A percentile compares a stretch with the other conserved stretches of the same genome.
phyloP scores from a whole-genome alignment of 2,329 filamentous ascomycete genomes.

The Balansia obtecta region DNA sequence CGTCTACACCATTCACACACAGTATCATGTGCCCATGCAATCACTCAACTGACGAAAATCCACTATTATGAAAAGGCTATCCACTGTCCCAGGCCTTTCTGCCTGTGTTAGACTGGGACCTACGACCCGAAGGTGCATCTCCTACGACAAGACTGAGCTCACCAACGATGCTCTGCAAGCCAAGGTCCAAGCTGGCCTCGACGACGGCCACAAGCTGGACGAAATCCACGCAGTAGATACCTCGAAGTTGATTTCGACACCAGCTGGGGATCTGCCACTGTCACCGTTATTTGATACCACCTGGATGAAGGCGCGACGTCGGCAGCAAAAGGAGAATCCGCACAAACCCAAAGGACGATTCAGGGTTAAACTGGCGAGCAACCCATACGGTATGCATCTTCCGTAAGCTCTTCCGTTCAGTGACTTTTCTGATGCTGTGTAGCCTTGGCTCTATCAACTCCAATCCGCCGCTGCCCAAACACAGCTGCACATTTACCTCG shows the following conservation, averaged over 20 bases:
- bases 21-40: background rate
- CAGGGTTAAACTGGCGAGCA: constrained; percentile 45
- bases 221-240: constrained; percentile 24
- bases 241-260: constrained; percentile 32
- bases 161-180: constrained; percentile 17
- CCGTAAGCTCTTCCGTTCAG: background rate
- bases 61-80: background rate
- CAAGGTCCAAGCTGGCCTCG: constrained; percentile 21
- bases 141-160: constrained; percentile 19
- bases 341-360: constrained; percentile 29
- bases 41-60: background rate
- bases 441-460: constrained; percentile 52
- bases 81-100: constrained; percentile 10
- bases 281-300: constrained; percentile 42
- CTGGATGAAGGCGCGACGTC: constrained; percentile 32
- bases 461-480: constrained; percentile 42
- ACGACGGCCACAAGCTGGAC: constrained; percentile 16
- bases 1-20: background rate
- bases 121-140: constrained; percentile 17
- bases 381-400: constrained; percentile 45
- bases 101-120: constrained; percentile 4
- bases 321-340: constrained; percentile 26
- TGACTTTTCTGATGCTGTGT: constrained; percentile 8
- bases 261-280: constrained; percentile 34
- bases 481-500: constrained; percentile 38